Conservation (phyloP, 352 stramenopile species). For the Plasmopara halstedii region DNA sequence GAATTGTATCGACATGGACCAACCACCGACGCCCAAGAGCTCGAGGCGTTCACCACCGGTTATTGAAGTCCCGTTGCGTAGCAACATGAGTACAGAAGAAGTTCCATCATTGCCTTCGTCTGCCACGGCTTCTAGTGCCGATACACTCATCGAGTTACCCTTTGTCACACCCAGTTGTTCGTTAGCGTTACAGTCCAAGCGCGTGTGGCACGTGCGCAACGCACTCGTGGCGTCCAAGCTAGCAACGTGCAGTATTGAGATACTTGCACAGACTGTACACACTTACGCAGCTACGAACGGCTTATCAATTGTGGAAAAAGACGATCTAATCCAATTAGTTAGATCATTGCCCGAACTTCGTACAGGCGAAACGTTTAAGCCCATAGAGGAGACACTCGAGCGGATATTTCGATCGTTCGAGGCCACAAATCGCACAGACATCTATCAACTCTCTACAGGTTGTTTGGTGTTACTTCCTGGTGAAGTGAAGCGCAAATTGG, state of each 20-base stretch:
- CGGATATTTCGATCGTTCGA: slow-evolving; percentile 64
- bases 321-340: slow-evolving; percentile 59
- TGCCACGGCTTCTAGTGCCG: slow-evolving; percentile 28
- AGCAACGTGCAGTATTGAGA: slow-evolving; percentile 31
- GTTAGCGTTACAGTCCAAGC: slow-evolving; percentile 64
- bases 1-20: slow-evolving; percentile 9
- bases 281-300: slow-evolving; percentile 17
- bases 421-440: slow-evolving; percentile 38
- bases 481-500: slow-evolving; percentile 44
- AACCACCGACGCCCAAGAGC: slow-evolving; percentile 4
- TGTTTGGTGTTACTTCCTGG: slow-evolving; percentile 50
- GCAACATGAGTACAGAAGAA: slow-evolving; percentile 39
- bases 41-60: slow-evolving; percentile 7
- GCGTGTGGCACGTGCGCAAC: slow-evolving; percentile 57
- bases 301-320: slow-evolving; percentile 24
- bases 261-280: slow-evolving; percentile 29
- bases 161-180: slow-evolving; percentile 50
- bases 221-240: slow-evolving; percentile 62
- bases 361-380: slow-evolving; percentile 47
- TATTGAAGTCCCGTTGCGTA: slow-evolving; percentile 39
- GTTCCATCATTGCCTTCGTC: slow-evolving; percentile 53
- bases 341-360: slow-evolving; percentile 44
- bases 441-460: slow-evolving; percentile 56
- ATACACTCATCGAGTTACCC: slow-evolving; percentile 45
- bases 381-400: slow-evolving; percentile 54